phyloP scores from a whole-genome alignment of 805 yeast species.

The Cyberlindnera suaveolens region DNA sequence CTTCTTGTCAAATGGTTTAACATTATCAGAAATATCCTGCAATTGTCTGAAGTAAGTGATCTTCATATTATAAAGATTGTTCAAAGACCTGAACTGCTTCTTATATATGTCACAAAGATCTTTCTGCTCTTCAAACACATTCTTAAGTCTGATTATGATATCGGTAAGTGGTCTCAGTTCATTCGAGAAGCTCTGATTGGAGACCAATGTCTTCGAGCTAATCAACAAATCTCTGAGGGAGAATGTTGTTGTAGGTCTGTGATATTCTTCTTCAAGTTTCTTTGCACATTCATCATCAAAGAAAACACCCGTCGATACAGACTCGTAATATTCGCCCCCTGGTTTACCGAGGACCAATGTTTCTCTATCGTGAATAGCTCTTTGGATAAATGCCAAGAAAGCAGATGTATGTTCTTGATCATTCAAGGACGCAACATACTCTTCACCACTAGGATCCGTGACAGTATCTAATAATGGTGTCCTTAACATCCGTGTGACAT shows the following conservation, averaged over 20 bases:
- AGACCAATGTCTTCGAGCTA: conserved; percentile 8
- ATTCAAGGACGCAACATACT: conserved; percentile 67
- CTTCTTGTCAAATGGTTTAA: conserved; percentile 41
- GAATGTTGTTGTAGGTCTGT: background rate
- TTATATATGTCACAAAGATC: conserved; percentile 21
- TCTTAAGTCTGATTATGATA: conserved; percentile 17
- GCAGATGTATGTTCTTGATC: conserved; percentile 68
- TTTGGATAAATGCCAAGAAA: conserved; percentile 48
- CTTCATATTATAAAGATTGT: conserved; percentile 70
- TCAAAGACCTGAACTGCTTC: conserved; percentile 45
- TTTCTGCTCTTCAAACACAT: conserved; percentile 28
- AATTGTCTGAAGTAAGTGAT: conserved; percentile 78
- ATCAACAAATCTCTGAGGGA: conserved; percentile 14
- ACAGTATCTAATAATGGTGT: conserved; percentile 47
- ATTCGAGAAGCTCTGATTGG: background rate
- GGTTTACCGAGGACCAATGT: conserved; percentile 25
- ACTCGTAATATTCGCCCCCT: conserved; percentile 8
- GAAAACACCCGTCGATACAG: conserved; percentile 2
- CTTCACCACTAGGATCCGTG: conserved; percentile 41
- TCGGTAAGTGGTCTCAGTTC: conserved; percentile 7
- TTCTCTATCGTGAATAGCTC: conserved; percentile 40
- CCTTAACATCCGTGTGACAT: conserved; percentile 36
- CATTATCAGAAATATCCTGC: conserved; percentile 82
- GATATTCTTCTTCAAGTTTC: conserved; percentile 8
- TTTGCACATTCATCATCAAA: conserved; percentile 8